A percentile compares a stretch with the other conserved stretches of the same genome.
Evolutionary conservation across 2,329 filamentous ascomycete species (phyloP).

Genomic region (Cordyceps fumosorosea): DNA sequence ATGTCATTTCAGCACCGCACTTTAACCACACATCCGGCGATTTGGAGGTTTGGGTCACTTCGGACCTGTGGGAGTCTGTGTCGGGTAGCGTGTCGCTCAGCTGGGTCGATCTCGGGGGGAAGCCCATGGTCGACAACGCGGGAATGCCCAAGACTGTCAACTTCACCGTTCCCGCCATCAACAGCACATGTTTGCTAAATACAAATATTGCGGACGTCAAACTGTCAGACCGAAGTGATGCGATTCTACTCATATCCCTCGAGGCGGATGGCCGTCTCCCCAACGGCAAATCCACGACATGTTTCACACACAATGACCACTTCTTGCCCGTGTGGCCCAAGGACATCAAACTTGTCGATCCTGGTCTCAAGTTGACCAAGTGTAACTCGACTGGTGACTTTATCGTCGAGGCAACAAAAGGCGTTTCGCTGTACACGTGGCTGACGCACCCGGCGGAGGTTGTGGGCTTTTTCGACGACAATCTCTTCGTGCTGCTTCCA

Average conservation of each 20-base stretch:
- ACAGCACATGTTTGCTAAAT: conserved; percentile 5
- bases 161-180: conserved; percentile 15
- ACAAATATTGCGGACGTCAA: conserved; percentile 14
- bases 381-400: conserved; percentile 10
- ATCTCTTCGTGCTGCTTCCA: conserved; percentile 15
- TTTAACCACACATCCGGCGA: conserved; percentile 43
- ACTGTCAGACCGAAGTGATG: conserved; percentile 12
- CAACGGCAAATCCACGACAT: neutral
- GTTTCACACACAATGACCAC: conserved; percentile 13
- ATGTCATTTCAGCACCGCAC: conserved; percentile 51
- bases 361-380: conserved; percentile 14
- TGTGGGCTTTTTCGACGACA: conserved; percentile 18
- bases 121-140: conserved; percentile 13
- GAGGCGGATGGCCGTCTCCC: conserved; percentile 15
- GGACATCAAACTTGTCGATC: conserved; percentile 15
- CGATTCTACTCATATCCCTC: conserved; percentile 13
- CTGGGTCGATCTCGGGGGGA: conserved; percentile 15
- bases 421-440: conserved; percentile 16
- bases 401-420: conserved; percentile 15
- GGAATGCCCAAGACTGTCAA: conserved; percentile 12
- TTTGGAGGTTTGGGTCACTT: conserved; percentile 37
- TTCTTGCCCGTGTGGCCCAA: conserved; percentile 17
- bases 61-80: conserved; percentile 15
- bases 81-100: conserved; percentile 10
- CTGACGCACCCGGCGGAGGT: conserved; percentile 14